A percentile compares a stretch with the other conserved stretches of the same genome.
Conservation (phyloP, 768 basidiomycete genomes). For the Rhodocollybia butyracea region DNA sequence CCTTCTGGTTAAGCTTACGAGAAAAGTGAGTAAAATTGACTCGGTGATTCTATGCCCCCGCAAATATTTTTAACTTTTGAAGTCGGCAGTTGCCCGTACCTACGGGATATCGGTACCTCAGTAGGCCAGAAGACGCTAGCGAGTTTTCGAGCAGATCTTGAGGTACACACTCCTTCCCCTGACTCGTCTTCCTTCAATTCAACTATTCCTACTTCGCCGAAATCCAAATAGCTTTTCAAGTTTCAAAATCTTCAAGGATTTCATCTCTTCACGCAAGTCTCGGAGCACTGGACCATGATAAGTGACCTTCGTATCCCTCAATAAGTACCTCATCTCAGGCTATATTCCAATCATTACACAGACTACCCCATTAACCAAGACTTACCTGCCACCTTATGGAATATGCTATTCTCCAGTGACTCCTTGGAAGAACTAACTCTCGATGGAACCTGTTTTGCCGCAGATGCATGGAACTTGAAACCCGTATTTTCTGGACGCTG, state of each 20-base stretch:
- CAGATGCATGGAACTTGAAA: constrained; percentile 13
- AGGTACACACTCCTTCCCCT: constrained; percentile 8
- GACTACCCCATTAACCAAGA: constrained; percentile 9
- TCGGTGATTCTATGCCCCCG: not conserved
- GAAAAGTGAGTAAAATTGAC: constrained; percentile 9
- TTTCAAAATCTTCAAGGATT: constrained; percentile 15
- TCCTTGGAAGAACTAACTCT: constrained; percentile 14
- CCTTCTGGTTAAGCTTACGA: constrained; percentile 15
- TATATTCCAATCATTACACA: too few relatives aligned
- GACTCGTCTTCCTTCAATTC: not conserved
- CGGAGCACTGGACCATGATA: not conserved
- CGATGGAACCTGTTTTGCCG: constrained; percentile 15
- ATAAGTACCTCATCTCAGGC: not conserved
- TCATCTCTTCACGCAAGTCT: constrained; percentile 8
- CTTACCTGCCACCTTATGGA: constrained; percentile 16
- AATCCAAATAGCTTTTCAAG: constrained; percentile 11
- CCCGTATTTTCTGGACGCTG: constrained; percentile 13
- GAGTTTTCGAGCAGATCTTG: constrained; percentile 9
- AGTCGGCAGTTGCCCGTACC: constrained; percentile 12
- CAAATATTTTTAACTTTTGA: not conserved
- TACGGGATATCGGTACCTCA: constrained; percentile 14
- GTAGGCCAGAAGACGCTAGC: constrained; percentile 16
- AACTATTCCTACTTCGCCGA: not conserved
- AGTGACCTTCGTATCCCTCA: not conserved
- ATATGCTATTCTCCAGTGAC: constrained; percentile 16